These are phyloP conservation scores for Clausena lansium DNA, from an alignment of 345 rosid genomes.

Conservation along the genomic window DNA sequence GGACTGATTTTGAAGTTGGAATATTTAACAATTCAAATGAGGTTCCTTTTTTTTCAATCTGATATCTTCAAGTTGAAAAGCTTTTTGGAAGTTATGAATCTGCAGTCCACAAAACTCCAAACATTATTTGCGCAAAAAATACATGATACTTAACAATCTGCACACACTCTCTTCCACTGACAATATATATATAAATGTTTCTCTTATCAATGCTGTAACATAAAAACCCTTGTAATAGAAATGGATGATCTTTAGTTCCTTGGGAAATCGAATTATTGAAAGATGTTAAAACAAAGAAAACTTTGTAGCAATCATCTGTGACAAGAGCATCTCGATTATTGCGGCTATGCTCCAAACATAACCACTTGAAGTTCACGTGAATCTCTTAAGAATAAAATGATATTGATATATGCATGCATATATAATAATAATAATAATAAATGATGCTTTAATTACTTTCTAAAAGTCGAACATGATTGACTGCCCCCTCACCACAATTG, in stretches of 20 bases:
- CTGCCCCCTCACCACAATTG: background rate
- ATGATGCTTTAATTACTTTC: background rate
- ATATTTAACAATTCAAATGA: background rate
- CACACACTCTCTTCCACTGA: too few relatives aligned
- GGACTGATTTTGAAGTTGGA: background rate
- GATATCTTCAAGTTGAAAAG: background rate
- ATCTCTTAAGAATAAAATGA: too few relatives aligned
- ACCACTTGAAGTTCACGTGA: constrained; percentile 15
- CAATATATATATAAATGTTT: background rate
- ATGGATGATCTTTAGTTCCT: background rate
- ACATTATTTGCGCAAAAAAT: background rate
- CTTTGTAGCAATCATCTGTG: background rate
- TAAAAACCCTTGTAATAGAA: background rate
- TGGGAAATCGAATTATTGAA: background rate
- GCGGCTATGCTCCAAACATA: background rate
- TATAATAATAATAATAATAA: background rate
- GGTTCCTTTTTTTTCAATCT: background rate
- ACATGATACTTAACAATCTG: background rate
- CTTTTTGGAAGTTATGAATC: background rate
- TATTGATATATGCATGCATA: too few relatives aligned
- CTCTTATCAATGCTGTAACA: background rate
- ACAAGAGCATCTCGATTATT: background rate
- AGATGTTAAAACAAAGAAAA: background rate
- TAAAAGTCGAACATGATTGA: background rate
- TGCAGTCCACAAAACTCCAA: background rate